These are phyloP conservation scores for Seminavis robusta DNA, from an alignment of 108 stramenopile genomes.

Conservation along the genomic window DNA sequence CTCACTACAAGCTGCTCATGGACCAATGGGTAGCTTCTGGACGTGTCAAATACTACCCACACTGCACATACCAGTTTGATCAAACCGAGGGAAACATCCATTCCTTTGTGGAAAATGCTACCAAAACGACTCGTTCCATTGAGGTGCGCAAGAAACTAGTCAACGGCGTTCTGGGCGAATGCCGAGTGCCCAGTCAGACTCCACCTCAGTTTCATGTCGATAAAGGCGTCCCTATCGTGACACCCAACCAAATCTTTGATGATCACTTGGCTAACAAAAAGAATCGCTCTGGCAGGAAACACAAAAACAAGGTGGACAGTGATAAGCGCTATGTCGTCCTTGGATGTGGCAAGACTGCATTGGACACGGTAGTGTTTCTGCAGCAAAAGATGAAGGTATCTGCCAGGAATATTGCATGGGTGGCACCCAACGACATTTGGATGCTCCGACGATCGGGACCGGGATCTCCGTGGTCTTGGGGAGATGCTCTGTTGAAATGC, in stretches of 20 bases:
- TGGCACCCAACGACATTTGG: constrained; percentile 28
- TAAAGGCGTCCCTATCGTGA: constrained; percentile 7
- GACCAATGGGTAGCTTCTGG: constrained; percentile 7
- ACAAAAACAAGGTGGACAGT: too few species aligned
- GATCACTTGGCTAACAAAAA: constrained; percentile 1
- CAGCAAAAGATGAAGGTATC: constrained; percentile 13
- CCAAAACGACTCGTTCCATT: background rate
- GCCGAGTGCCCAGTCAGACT: constrained; percentile 9
- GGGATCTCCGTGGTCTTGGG: constrained; percentile 11
- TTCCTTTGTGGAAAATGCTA: constrained; percentile 3
- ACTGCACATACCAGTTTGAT: constrained; percentile 12
- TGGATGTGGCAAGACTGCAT: constrained; percentile 21
- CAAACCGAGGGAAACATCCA: background rate
- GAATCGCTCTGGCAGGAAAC: too few species aligned
- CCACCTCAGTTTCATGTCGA: constrained; percentile 21
- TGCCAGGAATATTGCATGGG: constrained; percentile 17
- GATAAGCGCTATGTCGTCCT: constrained; percentile 23
- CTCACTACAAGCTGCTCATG: constrained; percentile 7
- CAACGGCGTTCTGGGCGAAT: constrained; percentile 15
- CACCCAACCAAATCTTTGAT: constrained; percentile 24
- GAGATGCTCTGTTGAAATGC: constrained; percentile 1
- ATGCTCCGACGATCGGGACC: constrained; percentile 5
- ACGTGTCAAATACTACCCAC: constrained; percentile 14
- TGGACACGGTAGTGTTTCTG: constrained; percentile 20
- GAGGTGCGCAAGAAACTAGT: constrained; percentile 17